Base-by-base conservation (phyloP, 2,329 filamentous ascomycete species). In the Pseudogymnoascus sp. region DNA sequence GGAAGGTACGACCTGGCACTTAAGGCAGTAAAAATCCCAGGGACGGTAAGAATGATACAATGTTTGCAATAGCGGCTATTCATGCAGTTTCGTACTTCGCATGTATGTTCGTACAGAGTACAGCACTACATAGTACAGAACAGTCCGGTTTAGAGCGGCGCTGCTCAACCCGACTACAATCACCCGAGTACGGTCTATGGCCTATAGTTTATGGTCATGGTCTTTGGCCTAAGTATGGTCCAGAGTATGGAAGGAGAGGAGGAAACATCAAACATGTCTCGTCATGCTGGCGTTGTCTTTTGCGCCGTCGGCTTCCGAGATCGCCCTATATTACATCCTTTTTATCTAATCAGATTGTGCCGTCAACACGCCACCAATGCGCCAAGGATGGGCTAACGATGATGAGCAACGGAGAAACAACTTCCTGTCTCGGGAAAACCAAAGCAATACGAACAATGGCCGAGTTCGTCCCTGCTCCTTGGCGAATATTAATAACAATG, bases 261-360 rank as follows among this genome's bases (percentile, higher is more conserved):
- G 26, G 45, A 10, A 30, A 33, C 26, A 30, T 30, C 15, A 30
- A 30, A 52, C 9, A 52, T 13, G 8, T 9, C n/a, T 13, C 10
- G 26, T 52, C 45, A 52, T 52, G 2, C 5, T 30, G 9, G 9
- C 18, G 26, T 30, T 26, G 39, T 52, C 26, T 26, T 52, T 30
- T 6, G 3, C n/a, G 5, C 15, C 2, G 26, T 30, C 26, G 8
- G 9, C n/a, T 52, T 52, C 26, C 23, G 45, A 52, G 26, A 52
- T 30, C 26, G 45, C 26, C 23, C 26, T 7, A 30, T 48, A 5
- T 52, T 52, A 30, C 23, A 52, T 30, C 45, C 10, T 2, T 19
- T 18, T 52, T 52, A 52, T 52, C 45, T 52, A 52, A 52, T 52
- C 45, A 52, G 45, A 52, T 52, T 30, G 26, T 15, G 26, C 45